Base-by-base conservation (phyloP, 768 basidiomycete species). In the Termitomyces sp. region DNA sequence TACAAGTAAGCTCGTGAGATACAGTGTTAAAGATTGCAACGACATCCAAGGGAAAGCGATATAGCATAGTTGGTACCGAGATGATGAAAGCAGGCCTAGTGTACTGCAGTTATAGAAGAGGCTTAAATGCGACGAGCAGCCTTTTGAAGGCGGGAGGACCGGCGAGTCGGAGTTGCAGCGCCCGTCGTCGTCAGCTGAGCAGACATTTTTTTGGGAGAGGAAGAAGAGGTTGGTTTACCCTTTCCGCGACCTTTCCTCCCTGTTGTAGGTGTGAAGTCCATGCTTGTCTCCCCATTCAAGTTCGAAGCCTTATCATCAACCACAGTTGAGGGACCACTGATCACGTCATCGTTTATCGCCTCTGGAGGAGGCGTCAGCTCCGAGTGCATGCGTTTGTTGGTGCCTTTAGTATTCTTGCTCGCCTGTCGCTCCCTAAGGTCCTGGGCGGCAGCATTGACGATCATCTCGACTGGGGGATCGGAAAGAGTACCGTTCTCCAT, bases 381-480 rank as follows among this genome's bases (percentile, higher is more conserved):
- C 20, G 75, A 74, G 54, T 73, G 74, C 5, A 77, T 65, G 46
- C 81, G 79, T 68, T 82, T 83, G 45, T 74, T 74, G 49, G 63
- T 64, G 32, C 71, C 75, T 51, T 71, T 75, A 40, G 59, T 38
- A 17, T 43, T 58, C 40, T 64, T 67, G 14, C 59, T 57, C 54
- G 66, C 61, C 37, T 69, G 70, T 60, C 57, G 50, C 10, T 64
- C 60, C 32, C 60, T 50, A 25, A 58, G 60, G 32, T 70, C 65
- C 59, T 73, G 74, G 54, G 73, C 67, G 31, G 64, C 69, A 12
- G 74, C 78, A 50, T 76, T 71, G 38, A 72, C 72, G 14, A 85
- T 76, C 82, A 88, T 85, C 67, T 88, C 85, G 71, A 74, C 78
- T 31, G 84, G 81, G 25, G 85, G 86, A 62, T 83, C 81, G 0